These are phyloP conservation scores for Diaporthe aspalathi DNA, from an alignment of 2,329 filamentous ascomycete species.

Conservation along the genomic window DNA sequence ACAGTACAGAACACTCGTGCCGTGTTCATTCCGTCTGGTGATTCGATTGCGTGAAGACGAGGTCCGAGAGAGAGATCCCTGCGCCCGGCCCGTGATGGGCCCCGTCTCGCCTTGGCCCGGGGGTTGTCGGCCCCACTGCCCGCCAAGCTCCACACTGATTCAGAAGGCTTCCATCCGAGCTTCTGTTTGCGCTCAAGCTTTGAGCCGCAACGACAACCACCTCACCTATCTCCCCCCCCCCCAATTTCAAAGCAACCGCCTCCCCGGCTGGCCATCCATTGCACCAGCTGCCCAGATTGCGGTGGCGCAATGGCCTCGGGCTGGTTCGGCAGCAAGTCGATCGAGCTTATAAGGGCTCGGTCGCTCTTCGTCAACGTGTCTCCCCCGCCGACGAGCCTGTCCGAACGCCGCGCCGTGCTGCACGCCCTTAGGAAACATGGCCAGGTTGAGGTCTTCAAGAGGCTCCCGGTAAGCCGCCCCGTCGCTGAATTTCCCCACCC, in stretches of 20 bases:
- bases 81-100: constrained; percentile 2
- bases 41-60: background rate
- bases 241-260: no score
- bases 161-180: background rate
- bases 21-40: background rate
- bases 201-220: background rate
- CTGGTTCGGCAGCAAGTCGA: constrained; percentile 32
- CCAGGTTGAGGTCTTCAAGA: constrained; percentile 64
- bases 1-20: background rate
- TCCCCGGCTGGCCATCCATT: background rate
- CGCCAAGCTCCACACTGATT: background rate
- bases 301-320: constrained; percentile 34
- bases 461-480: constrained; percentile 52
- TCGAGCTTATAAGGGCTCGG: constrained; percentile 40
- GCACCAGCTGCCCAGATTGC: background rate
- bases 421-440: constrained; percentile 62
- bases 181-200: background rate
- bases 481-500: background rate
- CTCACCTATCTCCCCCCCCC: no score
- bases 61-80: no score
- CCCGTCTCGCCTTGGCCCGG: background rate
- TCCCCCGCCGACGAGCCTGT: constrained; percentile 63
- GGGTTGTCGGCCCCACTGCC: constrained; percentile 2
- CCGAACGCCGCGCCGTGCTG: constrained; percentile 66
- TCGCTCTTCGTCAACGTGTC: constrained; percentile 61